A percentile compares a stretch with the other conserved stretches of the same genome.
Evolutionary conservation across 2,329 filamentous ascomycete species (phyloP).

Genomic region (Aphanocladium album): DNA sequence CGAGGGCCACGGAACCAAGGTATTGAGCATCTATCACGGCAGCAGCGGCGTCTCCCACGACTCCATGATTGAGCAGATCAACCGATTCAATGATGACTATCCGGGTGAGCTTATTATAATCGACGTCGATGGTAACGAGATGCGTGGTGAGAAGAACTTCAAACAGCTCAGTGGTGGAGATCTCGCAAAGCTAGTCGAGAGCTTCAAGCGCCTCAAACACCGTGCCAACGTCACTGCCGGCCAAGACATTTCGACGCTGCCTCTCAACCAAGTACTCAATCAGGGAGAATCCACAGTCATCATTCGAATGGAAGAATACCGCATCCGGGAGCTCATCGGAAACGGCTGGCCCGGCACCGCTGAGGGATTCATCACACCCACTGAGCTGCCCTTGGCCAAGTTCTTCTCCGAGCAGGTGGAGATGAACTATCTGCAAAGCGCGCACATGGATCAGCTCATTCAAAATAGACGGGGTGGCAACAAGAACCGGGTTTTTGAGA

Average conservation of each 20-base stretch:
- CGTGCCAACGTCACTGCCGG: constrained; percentile 18
- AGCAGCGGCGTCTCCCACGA: constrained; percentile 20
- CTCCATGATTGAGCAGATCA: constrained; percentile 25
- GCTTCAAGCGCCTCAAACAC: constrained; percentile 21
- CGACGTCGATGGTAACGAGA: constrained; percentile 22
- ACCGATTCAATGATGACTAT: constrained; percentile 23
- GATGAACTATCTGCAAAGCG: too few relatives aligned
- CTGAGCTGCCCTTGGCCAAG: constrained; percentile 21
- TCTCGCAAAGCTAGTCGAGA: constrained; percentile 15
- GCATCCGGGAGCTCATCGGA: constrained; percentile 13
- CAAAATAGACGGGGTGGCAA: too few relatives aligned
- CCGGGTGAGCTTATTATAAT: constrained; percentile 31
- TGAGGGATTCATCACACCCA: constrained; percentile 24
- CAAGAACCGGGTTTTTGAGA: constrained; percentile 16
- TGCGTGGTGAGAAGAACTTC: not conserved
- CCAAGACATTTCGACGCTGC: constrained; percentile 22
- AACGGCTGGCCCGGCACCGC: constrained; percentile 20
- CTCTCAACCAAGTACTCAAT: constrained; percentile 23
- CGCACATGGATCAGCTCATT: too few relatives aligned
- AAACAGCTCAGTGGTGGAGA: constrained; percentile 7
- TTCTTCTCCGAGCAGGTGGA: constrained; percentile 21
- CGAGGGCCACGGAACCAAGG: constrained; percentile 19
- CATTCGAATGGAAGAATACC: constrained; percentile 22
- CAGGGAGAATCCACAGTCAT: constrained; percentile 22
- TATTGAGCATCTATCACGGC: constrained; percentile 20